These are phyloP conservation scores for Suillus subluteus DNA, from an alignment of 768 basidiomycete genomes.

Conservation along the genomic window DNA sequence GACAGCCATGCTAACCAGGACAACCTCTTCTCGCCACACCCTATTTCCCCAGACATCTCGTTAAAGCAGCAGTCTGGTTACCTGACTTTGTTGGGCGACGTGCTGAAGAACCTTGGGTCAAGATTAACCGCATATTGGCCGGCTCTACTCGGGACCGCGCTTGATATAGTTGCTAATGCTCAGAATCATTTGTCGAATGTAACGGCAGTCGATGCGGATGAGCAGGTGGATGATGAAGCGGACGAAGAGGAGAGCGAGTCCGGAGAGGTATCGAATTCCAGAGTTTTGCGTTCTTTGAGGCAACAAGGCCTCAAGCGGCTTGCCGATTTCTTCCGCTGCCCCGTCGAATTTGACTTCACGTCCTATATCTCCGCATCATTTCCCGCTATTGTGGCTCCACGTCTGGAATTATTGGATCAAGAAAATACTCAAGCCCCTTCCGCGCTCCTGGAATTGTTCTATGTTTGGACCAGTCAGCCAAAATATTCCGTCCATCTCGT, in stretches of 20 bases:
- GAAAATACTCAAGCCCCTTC: slow-evolving; percentile 96
- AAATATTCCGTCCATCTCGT: slow-evolving; percentile 68
- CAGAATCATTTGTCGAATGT: slow-evolving; percentile 54
- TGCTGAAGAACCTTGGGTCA: slow-evolving; percentile 80
- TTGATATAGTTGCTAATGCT: slow-evolving; percentile 67
- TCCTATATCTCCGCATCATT: slow-evolving; percentile 73
- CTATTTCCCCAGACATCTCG: slow-evolving; percentile 39
- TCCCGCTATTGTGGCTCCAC: slow-evolving; percentile 76
- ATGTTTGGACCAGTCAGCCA: slow-evolving; percentile 67
- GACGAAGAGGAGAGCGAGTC: slow-evolving; percentile 38
- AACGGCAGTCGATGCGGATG: slow-evolving; percentile 37
- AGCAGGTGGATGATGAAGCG: slow-evolving; percentile 41
- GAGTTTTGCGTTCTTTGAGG: slow-evolving; percentile 63
- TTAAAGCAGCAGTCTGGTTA: slow-evolving; percentile 83
- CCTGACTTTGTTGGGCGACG: slow-evolving; percentile 81
- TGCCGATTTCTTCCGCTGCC: slow-evolving; percentile 83
- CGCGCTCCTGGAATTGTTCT: slow-evolving; percentile 83
- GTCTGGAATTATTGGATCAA: slow-evolving; percentile 68
- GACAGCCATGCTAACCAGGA: slow-evolving; percentile 30
- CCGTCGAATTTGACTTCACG: slow-evolving; percentile 73
- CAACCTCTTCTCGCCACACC: slow-evolving; percentile 31
- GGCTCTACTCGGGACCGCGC: slow-evolving; percentile 65
- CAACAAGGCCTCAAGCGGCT: slow-evolving; percentile 86
- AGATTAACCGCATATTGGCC: slow-evolving; percentile 75
- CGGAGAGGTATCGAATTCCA: slow-evolving; percentile 31